Percentiles rank a stretch among this genome's conserved stretches.
These are phyloP conservation scores for Houttuynia cordata DNA, from an alignment of 164 flowering plant species.

Conservation along the genomic window DNA sequence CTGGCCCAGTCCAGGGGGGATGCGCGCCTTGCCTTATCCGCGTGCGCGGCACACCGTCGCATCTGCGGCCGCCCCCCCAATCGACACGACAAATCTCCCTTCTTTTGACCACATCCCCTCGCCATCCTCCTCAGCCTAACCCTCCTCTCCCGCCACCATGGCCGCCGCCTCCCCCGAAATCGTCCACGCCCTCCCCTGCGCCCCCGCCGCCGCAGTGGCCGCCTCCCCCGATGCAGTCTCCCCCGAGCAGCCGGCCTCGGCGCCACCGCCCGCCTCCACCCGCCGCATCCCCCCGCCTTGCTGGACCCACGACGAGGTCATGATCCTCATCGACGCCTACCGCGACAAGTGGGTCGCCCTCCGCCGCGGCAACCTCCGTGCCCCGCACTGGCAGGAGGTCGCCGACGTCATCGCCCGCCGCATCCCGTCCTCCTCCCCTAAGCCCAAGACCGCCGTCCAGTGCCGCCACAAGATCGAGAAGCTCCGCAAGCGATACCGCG, in stretches of 20 bases:
- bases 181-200: conserved; percentile 3
- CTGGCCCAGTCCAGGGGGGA: no score
- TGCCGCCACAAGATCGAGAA: conserved; percentile 95
- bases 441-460: conserved; percentile 63
- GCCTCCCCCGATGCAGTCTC: neutral
- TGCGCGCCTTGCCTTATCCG: conserved; percentile 9
- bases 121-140: neutral
- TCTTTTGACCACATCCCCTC: neutral
- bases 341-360: conserved; percentile 58
- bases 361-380: conserved; percentile 57
- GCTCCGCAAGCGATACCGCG: conserved; percentile 65
- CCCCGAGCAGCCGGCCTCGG: conserved; percentile 1
- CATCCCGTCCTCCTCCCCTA: conserved; percentile 21
- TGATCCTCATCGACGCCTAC: conserved; percentile 58
- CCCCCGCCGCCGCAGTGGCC: neutral
- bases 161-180: neutral
- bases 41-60: conserved; percentile 4
- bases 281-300: conserved; percentile 65
- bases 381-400: conserved; percentile 73
- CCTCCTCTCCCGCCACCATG: no score
- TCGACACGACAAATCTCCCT: neutral
- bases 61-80: neutral
- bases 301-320: conserved; percentile 73
- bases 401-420: conserved; percentile 36
- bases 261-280: conserved; percentile 9